Evolutionary conservation across 805 yeast genomes (phyloP).

Genomic region (Saccharomycopsis capsularis): DNA sequence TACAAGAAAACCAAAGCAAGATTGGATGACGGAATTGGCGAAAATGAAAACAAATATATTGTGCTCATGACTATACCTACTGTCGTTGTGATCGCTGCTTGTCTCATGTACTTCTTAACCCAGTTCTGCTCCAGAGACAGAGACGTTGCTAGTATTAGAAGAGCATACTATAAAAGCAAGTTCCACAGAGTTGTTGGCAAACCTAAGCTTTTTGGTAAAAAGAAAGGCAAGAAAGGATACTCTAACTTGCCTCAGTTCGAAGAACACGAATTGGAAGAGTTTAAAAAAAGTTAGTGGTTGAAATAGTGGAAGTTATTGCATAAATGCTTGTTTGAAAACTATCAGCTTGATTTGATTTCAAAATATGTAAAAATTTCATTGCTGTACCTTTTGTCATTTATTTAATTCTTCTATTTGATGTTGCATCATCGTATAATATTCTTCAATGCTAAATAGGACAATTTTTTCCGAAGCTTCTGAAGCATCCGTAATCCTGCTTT

Average conservation of each 20-base stretch:
- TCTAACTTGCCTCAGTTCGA: constrained; percentile 36
- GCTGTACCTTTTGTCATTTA: too few relatives aligned
- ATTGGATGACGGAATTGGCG: constrained; percentile 38
- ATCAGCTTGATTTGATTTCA: too few relatives aligned
- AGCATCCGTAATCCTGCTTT: too few relatives aligned
- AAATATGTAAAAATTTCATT: too few relatives aligned
- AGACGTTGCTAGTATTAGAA: constrained; percentile 41
- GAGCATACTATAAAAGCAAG: constrained; percentile 29
- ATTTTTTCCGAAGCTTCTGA: too few relatives aligned
- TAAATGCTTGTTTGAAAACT: too few relatives aligned
- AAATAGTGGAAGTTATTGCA: too few relatives aligned
- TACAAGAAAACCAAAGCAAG: constrained; percentile 37
- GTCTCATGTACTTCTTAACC: constrained; percentile 60
- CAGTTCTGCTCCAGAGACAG: constrained; percentile 48
- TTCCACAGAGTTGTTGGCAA: constrained; percentile 35
- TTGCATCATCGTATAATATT: too few relatives aligned
- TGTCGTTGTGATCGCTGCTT: constrained; percentile 49
- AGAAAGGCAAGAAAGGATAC: constrained; percentile 33
- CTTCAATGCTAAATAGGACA: too few relatives aligned
- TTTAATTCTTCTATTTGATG: too few relatives aligned
- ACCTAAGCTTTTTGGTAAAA: constrained; percentile 28
- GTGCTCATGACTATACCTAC: constrained; percentile 60
- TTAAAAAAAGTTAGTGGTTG: constrained; percentile 14
- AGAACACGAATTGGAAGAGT: constrained; percentile 20
- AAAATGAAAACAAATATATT: constrained; percentile 50